phyloP scores from a whole-genome alignment of 2,329 filamentous ascomycete genomes.

The Monilinia laxa region DNA sequence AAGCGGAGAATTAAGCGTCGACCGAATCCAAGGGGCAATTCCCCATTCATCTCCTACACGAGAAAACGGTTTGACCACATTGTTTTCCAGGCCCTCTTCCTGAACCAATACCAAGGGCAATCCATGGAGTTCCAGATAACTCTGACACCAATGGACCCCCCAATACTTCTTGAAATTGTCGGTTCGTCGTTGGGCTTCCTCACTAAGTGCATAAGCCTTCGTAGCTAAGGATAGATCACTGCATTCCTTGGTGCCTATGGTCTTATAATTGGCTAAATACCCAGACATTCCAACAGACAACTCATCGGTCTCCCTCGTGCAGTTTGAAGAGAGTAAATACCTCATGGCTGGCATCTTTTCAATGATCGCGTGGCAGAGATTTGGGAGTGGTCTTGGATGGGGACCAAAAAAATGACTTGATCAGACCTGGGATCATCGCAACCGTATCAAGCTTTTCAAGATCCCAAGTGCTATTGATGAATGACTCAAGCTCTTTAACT shows the following conservation, averaged over 20 bases:
- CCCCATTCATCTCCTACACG: constrained; percentile 8
- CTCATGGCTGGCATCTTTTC: constrained; percentile 1
- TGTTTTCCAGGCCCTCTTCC: background rate
- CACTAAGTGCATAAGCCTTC: constrained; percentile 2
- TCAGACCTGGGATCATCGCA: constrained; percentile 12
- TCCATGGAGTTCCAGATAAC: constrained; percentile 3
- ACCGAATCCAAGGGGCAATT: background rate
- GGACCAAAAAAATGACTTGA: constrained; percentile 10
- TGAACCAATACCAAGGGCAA: background rate
- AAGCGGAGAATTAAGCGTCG: background rate
- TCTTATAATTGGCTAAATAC: background rate
- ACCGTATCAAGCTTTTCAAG: constrained; percentile 3
- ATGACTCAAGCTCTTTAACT: background rate
- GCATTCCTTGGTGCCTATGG: background rate
- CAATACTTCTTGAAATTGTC: background rate
- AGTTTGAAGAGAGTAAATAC: constrained; percentile 6
- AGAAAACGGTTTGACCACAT: background rate
- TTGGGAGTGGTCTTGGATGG: constrained; percentile 2
- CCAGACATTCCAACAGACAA: constrained; percentile 6
- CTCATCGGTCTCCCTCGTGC: constrained; percentile 4
- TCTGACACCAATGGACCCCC: constrained; percentile 1
- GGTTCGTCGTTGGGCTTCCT: constrained; percentile 1
- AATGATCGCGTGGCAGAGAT: constrained; percentile 1
- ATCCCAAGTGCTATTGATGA: background rate
- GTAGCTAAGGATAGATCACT: constrained; percentile 6